Base-by-base conservation (phyloP, 2,329 filamentous ascomycete species). In the Pestalotiopsis sp. region DNA sequence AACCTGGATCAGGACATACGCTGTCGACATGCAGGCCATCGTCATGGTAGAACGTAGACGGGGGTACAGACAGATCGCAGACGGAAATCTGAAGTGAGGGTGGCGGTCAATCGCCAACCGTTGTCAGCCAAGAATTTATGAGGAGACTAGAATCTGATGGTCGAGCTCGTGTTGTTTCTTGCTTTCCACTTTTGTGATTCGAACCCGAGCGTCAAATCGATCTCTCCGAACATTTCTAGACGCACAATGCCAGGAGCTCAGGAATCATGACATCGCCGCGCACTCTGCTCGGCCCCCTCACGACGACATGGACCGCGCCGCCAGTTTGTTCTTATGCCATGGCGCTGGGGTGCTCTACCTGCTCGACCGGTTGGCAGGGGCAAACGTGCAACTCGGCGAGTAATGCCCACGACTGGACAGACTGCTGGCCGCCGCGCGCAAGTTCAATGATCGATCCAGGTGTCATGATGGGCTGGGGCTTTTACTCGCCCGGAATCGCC, bases 381-480 rank as follows among this genome's bases (percentile, higher is more conserved):
- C 71, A 74, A 61, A 70, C 71, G 6, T 73, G 73, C 68, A 70
- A 71, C 5, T 27, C 49, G 31, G 52, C 56, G 14, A 69, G 66
- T 41, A 62, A 66, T 59, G 69, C 69, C 36, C 66, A 70, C 64
- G 71, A 73, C 68, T 70, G 67, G 41, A 68, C 69, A 11, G 70
- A 70, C 56, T 74, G 72, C 69, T 73, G 72, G 72, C 73, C 73
- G 56, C 70, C 73, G 27, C 72, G 71, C 11, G 45, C 65, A 17
- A 69, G 67, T 20, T 63, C 14, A 13, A 61, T 65, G 60, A 65
- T 36, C 1, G 68, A 72, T 59, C 69, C 70, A 14, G 69, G 68
- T 12, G 70, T 70, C 4, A 67, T 73, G 66, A 66, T 68, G 65
- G 70, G 71, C 20, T 73, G 70, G 70, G 72, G 72, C 6, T 68